Percentiles rank a stretch among this genome's conserved stretches.
These are phyloP conservation scores for Mortierella sp. DNA, from an alignment of 371 early-diverging fungal genomes.

Conservation along the genomic window DNA sequence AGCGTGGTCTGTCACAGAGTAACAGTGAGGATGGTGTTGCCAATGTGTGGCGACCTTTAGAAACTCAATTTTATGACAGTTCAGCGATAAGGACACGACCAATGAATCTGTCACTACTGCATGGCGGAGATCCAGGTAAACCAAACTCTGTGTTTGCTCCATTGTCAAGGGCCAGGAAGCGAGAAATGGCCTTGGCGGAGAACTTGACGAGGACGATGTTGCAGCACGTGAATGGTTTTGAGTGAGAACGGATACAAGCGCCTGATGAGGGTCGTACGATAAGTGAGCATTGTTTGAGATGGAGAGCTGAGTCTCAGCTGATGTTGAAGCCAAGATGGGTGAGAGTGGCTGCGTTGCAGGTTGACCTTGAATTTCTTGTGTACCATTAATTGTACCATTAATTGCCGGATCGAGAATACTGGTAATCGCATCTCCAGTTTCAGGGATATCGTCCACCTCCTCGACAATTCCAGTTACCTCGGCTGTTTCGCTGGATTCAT, in stretches of 20 bases:
- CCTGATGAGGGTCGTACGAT: conserved; percentile 22
- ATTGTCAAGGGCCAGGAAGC: conserved; percentile 44
- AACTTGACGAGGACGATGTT: conserved; percentile 16
- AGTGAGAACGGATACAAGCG: conserved; percentile 11
- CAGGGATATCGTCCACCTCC: background rate
- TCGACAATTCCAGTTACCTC: background rate
- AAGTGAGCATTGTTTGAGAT: background rate
- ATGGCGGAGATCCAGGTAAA: conserved; percentile 46
- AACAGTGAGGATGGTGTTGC: conserved; percentile 45
- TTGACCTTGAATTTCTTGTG: background rate
- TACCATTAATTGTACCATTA: background rate
- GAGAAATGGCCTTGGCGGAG: conserved; percentile 22
- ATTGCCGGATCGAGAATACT: background rate
- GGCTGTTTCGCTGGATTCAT: background rate
- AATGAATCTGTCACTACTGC: conserved; percentile 35
- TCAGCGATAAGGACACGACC: conserved; percentile 28
- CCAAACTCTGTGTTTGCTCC: conserved; percentile 46
- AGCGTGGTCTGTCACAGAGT: conserved; percentile 49
- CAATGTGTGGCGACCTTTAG: conserved; percentile 47
- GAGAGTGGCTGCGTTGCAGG: conserved; percentile 1
- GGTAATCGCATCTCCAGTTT: background rate
- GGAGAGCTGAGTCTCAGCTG: background rate
- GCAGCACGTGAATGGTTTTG: conserved; percentile 13
- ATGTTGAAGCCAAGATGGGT: background rate
- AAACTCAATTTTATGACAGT: conserved; percentile 40